These are phyloP conservation scores for Phytophthora pistaciae DNA, from an alignment of 352 stramenopile species.

Conservation along the genomic window DNA sequence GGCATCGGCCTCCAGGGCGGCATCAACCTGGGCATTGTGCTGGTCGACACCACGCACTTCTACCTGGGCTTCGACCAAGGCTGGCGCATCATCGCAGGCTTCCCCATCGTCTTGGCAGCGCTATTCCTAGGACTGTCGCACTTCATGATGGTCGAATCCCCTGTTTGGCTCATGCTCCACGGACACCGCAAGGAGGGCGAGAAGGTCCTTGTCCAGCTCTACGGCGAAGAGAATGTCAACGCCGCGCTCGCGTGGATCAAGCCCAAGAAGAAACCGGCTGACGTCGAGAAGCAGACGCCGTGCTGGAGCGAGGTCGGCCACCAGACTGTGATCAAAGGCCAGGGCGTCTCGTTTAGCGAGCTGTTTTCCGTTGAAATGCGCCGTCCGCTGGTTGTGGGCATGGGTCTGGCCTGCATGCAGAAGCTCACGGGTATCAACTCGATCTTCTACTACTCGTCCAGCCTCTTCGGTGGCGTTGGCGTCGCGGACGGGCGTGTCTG, in stretches of 20 bases:
- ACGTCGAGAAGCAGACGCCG: conserved; percentile 21
- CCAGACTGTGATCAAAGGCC: conserved; percentile 21
- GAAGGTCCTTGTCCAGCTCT: conserved; percentile 37
- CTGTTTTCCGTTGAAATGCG: conserved; percentile 33
- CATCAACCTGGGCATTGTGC: conserved; percentile 47
- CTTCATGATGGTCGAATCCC: conserved; percentile 57
- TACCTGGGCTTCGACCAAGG: conserved; percentile 48
- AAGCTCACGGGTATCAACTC: conserved; percentile 64
- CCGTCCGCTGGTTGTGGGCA: conserved; percentile 37
- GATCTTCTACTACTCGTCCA: conserved; percentile 62
- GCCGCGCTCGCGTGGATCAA: conserved; percentile 42
- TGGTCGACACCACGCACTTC: conserved; percentile 53
- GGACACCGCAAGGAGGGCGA: conserved; percentile 35
- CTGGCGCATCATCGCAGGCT: conserved; percentile 61
- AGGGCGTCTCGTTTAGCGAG: conserved; percentile 22
- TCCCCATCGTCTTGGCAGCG: conserved; percentile 56
- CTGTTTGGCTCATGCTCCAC: conserved; percentile 52
- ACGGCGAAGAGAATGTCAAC: conserved; percentile 41
- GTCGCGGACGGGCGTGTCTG: conserved; percentile 39
- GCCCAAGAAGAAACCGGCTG: conserved; percentile 11
- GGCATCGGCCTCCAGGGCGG: conserved; percentile 41
- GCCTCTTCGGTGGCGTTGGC: conserved; percentile 43
- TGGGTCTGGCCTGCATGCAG: conserved; percentile 42
- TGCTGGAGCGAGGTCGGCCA: conserved; percentile 38
- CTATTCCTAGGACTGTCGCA: conserved; percentile 45